Percentiles rank a stretch among this genome's conserved stretches.
These are phyloP conservation scores for Ceratocystis albifundus DNA, from an alignment of 2,329 filamentous ascomycete genomes.

Conservation along the genomic window DNA sequence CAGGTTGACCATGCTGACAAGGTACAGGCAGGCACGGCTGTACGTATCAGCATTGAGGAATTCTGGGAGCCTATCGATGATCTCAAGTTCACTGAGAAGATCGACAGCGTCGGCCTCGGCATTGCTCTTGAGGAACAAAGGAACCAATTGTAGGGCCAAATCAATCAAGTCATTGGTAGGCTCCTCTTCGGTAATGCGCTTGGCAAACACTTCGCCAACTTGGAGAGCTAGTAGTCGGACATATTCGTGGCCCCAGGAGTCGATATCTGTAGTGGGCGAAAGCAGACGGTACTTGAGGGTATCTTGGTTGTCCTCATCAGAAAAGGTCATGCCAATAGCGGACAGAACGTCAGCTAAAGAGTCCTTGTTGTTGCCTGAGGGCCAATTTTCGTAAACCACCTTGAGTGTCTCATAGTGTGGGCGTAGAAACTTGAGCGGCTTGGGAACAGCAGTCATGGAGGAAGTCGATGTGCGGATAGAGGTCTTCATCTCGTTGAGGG, in stretches of 20 bases:
- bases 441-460: slow-evolving; percentile 98
- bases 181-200: slow-evolving; percentile 75
- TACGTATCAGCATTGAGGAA: slow-evolving; percentile 94
- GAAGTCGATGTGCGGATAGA: slow-evolving; percentile 99
- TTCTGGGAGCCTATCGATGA: slow-evolving; percentile 80
- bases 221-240: slow-evolving; percentile 89
- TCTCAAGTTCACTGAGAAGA: slow-evolving; percentile 91
- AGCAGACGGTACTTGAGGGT: slow-evolving; percentile 91
- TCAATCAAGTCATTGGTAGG: slow-evolving; percentile 73
- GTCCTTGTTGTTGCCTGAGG: slow-evolving; percentile 71
- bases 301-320: slow-evolving; percentile 89
- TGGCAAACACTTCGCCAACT: slow-evolving; percentile 87
- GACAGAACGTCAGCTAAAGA: slow-evolving; percentile 89
- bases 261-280: slow-evolving; percentile 81
- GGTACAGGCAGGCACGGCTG: slow-evolving; percentile 85
- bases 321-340: slow-evolving; percentile 97
- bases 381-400: slow-evolving; percentile 82
- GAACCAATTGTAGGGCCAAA: slow-evolving; percentile 72
- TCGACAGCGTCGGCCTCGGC: slow-evolving; percentile 97
- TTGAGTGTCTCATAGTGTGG: slow-evolving; percentile 89
- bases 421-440: slow-evolving; percentile 93
- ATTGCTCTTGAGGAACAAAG: slow-evolving; percentile 93
- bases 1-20: slow-evolving; percentile 97
- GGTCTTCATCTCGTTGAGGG: slow-evolving; percentile 91
- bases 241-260: slow-evolving; percentile 97